Conservation (phyloP, 2,329 filamentous ascomycete genomes). For the Huntiella savannae region DNA sequence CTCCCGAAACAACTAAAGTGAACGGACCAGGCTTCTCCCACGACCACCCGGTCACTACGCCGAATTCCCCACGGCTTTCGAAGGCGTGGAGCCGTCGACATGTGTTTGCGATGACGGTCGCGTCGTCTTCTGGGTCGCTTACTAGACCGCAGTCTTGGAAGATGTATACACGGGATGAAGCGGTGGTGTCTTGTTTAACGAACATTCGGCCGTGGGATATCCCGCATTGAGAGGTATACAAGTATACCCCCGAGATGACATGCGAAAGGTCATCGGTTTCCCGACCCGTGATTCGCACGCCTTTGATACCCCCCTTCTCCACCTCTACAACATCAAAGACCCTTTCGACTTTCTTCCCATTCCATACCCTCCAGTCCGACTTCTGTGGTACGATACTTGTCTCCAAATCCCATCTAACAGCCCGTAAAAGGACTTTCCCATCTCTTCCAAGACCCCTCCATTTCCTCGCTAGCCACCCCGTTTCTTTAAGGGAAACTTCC, state of each 20-base stretch:
- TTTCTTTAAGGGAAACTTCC: background rate
- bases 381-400: background rate
- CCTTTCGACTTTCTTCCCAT: too few relatives aligned
- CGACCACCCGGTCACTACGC: conserved; percentile 2
- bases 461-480: background rate
- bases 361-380: background rate
- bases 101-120: conserved; percentile 6
- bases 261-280: background rate
- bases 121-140: conserved; percentile 7
- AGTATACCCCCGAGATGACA: background rate
- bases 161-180: conserved; percentile 2
- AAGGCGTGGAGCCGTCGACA: conserved; percentile 10
- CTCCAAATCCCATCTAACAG: background rate
- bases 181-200: background rate
- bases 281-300: too few relatives aligned
- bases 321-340: background rate
- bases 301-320: too few relatives aligned
- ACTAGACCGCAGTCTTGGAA: conserved; percentile 10
- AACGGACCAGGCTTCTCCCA: background rate
- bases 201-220: conserved; percentile 7
- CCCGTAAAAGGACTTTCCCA: too few relatives aligned
- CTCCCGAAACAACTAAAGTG: too few relatives aligned
- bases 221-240: conserved; percentile 8
- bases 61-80: background rate
- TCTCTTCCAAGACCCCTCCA: background rate